These are phyloP conservation scores for Salix udensis DNA, from an alignment of 345 rosid genomes.

Conservation along the genomic window DNA sequence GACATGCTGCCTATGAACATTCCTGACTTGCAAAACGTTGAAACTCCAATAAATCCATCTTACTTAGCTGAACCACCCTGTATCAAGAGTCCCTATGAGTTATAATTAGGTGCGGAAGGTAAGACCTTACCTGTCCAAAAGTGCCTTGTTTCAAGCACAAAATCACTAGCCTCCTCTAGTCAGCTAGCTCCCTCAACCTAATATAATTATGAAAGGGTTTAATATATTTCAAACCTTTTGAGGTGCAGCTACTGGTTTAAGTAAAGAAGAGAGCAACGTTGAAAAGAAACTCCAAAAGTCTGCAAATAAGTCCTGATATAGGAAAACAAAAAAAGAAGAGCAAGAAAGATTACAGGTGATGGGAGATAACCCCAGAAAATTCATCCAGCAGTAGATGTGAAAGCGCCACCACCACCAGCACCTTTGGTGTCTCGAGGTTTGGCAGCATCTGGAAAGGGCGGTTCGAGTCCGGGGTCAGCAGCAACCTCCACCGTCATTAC, in stretches of 20 bases:
- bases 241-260: background rate
- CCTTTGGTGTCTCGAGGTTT: slow-evolving; percentile 30
- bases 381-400: slow-evolving; percentile 40
- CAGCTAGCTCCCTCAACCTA: background rate
- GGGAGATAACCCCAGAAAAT: slow-evolving; percentile 46
- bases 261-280: background rate
- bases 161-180: background rate
- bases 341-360: slow-evolving; percentile 10
- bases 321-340: background rate
- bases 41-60: background rate
- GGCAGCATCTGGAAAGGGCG: slow-evolving; percentile 28
- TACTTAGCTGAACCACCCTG: slow-evolving; percentile 51
- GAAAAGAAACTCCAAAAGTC: background rate
- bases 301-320: no score
- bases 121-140: slow-evolving; percentile 19
- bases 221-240: background rate
- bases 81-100: background rate
- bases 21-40: background rate
- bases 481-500: slow-evolving; percentile 12
- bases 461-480: background rate
- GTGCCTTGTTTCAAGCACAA: background rate
- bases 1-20: background rate
- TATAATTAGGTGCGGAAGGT: slow-evolving; percentile 52
- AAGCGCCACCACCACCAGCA: slow-evolving; percentile 27
- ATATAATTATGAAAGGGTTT: background rate